Base-by-base conservation (phyloP, 2,329 filamentous ascomycete genomes). In the Teratosphaeriaceae sp. region DNA sequence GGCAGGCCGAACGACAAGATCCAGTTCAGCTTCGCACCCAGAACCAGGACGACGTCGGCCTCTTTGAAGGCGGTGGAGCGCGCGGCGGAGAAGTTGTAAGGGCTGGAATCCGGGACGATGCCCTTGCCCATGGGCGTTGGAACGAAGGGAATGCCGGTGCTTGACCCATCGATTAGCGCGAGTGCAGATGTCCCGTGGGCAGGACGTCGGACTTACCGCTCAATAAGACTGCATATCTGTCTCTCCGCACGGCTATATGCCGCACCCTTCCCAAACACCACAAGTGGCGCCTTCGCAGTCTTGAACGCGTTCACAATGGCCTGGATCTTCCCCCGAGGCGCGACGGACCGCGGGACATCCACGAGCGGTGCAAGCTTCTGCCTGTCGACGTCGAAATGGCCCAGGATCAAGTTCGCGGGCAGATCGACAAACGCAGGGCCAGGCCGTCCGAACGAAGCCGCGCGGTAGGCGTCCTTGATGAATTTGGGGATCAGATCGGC, bases 91-190 rank as follows among this genome's bases (percentile, higher is more conserved):
- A 65, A 65, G 52, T 79, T 78, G 38, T 69, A 61, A 1, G 68
- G 64, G 53, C 76, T 72, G 0, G 71, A 75, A 49, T 78, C 75
- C 8, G 75, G 65, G 1, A 78, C 51, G 5, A 79, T 66, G 18
- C 76, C 76, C 54, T 79, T 79, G 3, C 75, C 76, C 73, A 78
- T 79, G 1, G 75, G 76, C 1, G 74, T 76, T 0, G 75, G 74
- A 5, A 79, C 61, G 53, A 79, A 79, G 0, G 74, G 75, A 9
- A 79, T 63, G 20, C 67, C 61, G 8, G 71, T 72, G 7, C 53
- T 52, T 12, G 6, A 22, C 9, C 19, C 9, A 16, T 27, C 8
- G 7, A 16, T 34, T 16, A 34, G 30, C 9, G 18, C 7, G 9
- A 34, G 30, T 16, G 16, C 9, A 7, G 9, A 34, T 34, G 9